These are phyloP conservation scores for Boletus pseudo-olivaceus DNA, from an alignment of 768 basidiomycete species.

Conservation along the genomic window DNA sequence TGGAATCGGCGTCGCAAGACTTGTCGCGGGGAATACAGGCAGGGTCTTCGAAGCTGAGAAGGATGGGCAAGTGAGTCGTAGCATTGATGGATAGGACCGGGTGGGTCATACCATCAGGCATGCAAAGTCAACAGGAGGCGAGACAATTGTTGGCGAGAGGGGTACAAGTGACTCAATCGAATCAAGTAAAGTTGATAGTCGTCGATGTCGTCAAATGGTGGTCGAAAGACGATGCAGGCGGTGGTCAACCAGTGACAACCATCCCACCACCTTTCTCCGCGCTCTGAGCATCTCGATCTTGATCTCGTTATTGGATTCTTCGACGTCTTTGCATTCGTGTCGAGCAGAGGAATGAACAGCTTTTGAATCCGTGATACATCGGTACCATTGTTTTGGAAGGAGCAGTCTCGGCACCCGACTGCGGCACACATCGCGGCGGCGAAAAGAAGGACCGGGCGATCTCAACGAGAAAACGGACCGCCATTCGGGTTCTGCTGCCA, in stretches of 20 bases:
- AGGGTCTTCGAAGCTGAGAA: background rate
- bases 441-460: background rate
- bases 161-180: background rate
- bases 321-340: background rate
- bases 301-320: background rate
- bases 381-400: background rate
- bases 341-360: slow-evolving; percentile 5
- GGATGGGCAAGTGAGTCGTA: background rate
- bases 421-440: background rate
- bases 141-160: background rate
- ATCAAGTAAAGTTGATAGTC: background rate
- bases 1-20: background rate
- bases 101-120: background rate
- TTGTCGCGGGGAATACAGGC: background rate
- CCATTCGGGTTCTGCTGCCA: background rate
- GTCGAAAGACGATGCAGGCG: background rate
- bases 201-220: background rate
- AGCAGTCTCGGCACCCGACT: background rate
- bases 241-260: background rate
- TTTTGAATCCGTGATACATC: background rate
- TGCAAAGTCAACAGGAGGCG: background rate
- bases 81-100: too few relatives aligned
- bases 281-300: slow-evolving; percentile 11
- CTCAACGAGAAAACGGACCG: background rate
- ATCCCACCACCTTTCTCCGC: background rate